A percentile compares a stretch with the other conserved stretches of the same genome.
Conservation (phyloP, 2,329 filamentous ascomycete species). For the Colletotrichum camelliae region DNA sequence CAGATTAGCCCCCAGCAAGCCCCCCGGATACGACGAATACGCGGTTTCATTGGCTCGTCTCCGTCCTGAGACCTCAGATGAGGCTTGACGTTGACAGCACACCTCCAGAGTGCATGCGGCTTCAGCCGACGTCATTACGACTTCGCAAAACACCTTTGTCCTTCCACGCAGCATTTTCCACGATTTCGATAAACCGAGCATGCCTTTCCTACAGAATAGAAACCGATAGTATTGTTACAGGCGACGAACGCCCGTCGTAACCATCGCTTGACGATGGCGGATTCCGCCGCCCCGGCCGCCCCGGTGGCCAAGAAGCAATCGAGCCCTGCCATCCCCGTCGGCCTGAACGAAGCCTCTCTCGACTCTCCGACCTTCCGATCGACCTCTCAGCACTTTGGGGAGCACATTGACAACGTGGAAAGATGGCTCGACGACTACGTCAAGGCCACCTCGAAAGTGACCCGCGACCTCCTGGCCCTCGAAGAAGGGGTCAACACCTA, state of each 20-base stretch:
- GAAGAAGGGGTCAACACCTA: constrained; percentile 83
- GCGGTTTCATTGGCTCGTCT: not conserved
- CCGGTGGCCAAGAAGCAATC: constrained; percentile 18
- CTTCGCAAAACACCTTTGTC: not conserved
- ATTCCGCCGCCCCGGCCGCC: constrained; percentile 9
- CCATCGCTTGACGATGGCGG: constrained; percentile 13
- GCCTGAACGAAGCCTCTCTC: constrained; percentile 91
- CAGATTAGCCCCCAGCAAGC: not conserved
- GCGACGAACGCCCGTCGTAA: not conserved
- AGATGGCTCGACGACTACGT: constrained; percentile 80
- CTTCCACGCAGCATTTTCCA: not conserved
- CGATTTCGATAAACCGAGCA: not conserved
- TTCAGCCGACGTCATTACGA: constrained; percentile 19
- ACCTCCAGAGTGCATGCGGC: constrained; percentile 9
- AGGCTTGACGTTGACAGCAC: constrained; percentile 20
- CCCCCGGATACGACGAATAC: not conserved
- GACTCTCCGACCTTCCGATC: constrained; percentile 96
- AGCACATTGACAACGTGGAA: constrained; percentile 91
- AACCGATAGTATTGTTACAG: not conserved
- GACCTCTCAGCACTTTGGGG: constrained; percentile 82
- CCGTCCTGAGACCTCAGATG: not conserved
- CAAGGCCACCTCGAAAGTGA: constrained; percentile 58
- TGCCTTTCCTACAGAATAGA: not conserved
- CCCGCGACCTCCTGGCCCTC: constrained; percentile 71
- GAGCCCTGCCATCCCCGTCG: constrained; percentile 71